Base-by-base conservation (phyloP, 805 yeast genomes). In the Metschnikowia shivogae region DNA sequence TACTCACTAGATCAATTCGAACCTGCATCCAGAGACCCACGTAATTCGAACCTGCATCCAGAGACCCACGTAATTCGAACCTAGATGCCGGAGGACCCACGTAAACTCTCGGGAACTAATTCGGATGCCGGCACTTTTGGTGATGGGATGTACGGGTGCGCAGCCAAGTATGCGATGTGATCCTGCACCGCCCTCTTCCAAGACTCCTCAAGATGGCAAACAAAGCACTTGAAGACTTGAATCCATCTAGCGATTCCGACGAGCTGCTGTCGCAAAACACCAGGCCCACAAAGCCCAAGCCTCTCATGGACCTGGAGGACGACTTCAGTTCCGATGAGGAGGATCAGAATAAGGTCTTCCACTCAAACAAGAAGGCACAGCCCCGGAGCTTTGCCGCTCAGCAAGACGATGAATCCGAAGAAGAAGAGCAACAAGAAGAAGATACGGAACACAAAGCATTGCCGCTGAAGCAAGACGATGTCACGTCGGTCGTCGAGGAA, bases 251-350 rank as follows among this genome's bases (percentile, higher is more conserved):
- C 20, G 37, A 28, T 24, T 42, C 44, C 19, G 41, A 28, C 31
- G 41, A 42, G 11, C 17, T 20, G 19, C 3, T 5, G 9, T 20
- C 42, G 22, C 6, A 34, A 4, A 34, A 13, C 24, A 20, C 26
- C 13, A 19, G 9, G 3, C 35, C 17, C 17, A 24, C 17, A 4
- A 11, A 31, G 10, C 9, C 43, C 6, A 35, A 42, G 22, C 31
- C 19, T 17, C 39, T 44, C 32, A 20, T 20, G 14, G 11, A 32
- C 11, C 11, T 27, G 20, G 57, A 52, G 3, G 57, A 52, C 22
- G 58, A 52, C 34, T 50, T 50, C 35, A 30, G 39, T n/a, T 44
- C 52, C 4, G 54, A 50, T 26, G 46, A 43, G 20, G 48, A 45
- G 10, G 53, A 54, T 11, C 49, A 51, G 24, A 44, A 46, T 17